These are phyloP conservation scores for Salvia splendens DNA, from an alignment of 257 asterid species.

Conservation along the genomic window DNA sequence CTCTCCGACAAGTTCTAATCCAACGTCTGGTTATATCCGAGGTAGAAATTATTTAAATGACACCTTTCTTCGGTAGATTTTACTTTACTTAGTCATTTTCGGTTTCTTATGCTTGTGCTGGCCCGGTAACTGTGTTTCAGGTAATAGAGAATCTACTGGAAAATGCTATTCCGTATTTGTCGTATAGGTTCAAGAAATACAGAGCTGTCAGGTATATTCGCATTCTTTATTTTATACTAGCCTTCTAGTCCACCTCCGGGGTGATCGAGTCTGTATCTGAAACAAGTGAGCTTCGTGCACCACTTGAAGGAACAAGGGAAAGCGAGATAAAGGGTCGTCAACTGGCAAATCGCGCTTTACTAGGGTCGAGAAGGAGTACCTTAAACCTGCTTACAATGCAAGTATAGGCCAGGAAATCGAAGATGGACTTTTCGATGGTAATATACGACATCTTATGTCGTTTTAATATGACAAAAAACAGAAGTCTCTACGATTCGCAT, in stretches of 20 bases:
- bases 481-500: no score
- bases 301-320: constrained; percentile 65
- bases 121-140: constrained; percentile 37
- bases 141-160: constrained; percentile 86
- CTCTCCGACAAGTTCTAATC: constrained; percentile 84
- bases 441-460: constrained; percentile 16
- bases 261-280: constrained; percentile 21
- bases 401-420: constrained; percentile 87
- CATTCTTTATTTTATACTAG: neutral
- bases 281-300: constrained; percentile 19
- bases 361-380: constrained; percentile 84
- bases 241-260: constrained; percentile 8
- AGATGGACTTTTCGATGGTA: constrained; percentile 98
- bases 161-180: constrained; percentile 77
- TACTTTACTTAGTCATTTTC: constrained; percentile 3
- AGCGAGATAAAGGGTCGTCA: constrained; percentile 49
- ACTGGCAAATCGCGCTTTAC: constrained; percentile 54
- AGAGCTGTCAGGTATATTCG: constrained; percentile 64
- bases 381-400: constrained; percentile 84
- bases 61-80: constrained; percentile 14
- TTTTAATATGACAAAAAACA: neutral
- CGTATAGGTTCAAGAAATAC: constrained; percentile 79
- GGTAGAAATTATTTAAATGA: constrained; percentile 44
- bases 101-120: neutral
- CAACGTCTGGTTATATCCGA: constrained; percentile 89